Conservation (phyloP, 2,329 filamentous ascomycete species). For the Biscogniauxia mediterranea region DNA sequence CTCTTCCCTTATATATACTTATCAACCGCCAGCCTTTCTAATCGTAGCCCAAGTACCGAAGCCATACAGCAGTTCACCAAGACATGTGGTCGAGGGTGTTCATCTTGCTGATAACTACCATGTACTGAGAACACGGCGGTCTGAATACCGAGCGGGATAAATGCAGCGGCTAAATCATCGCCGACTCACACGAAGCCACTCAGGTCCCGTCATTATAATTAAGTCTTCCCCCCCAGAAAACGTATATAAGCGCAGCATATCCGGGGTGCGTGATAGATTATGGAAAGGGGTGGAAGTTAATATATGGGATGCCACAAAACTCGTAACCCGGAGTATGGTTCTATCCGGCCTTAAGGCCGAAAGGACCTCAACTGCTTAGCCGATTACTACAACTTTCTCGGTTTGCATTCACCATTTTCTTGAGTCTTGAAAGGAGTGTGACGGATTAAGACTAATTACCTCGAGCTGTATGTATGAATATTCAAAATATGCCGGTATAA, state of each 20-base stretch:
- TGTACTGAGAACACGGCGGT: not conserved
- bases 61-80: not conserved
- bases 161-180: not conserved
- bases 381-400: not conserved
- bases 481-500: not conserved
- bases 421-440: not conserved
- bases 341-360: not conserved
- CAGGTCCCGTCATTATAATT: not conserved
- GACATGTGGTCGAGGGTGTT: not conserved
- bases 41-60: too few relatives aligned
- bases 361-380: not conserved
- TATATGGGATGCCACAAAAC: not conserved
- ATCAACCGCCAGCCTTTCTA: too few relatives aligned
- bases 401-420: not conserved
- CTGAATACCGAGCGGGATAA: not conserved
- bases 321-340: not conserved
- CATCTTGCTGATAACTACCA: not conserved
- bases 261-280: not conserved
- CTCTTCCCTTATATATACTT: not conserved
- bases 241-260: not conserved
- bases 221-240: not conserved
- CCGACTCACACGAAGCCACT: not conserved
- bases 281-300: not conserved
- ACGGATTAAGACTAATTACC: not conserved
- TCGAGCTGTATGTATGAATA: not conserved